Evolutionary conservation across 768 basidiomycete species (phyloP).

Genomic region (Suillus variegatus): DNA sequence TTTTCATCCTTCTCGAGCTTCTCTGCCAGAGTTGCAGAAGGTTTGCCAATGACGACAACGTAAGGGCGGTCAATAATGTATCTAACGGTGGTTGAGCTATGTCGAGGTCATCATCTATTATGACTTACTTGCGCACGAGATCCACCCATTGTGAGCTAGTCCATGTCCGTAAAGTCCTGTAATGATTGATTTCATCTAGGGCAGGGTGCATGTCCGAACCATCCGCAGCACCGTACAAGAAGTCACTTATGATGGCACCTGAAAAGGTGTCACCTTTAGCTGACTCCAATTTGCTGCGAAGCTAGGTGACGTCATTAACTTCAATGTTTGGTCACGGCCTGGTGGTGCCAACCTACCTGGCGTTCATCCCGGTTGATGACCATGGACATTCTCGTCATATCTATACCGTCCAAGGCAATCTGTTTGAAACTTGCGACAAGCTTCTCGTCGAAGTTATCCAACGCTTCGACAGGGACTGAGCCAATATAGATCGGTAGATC

Average conservation of each 20-base stretch:
- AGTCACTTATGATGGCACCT: conserved; percentile 74
- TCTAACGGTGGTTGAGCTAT: conserved; percentile 41
- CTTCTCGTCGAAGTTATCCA: conserved; percentile 70
- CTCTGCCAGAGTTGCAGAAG: conserved; percentile 81
- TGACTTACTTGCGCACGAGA: conserved; percentile 68
- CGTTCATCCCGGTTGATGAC: conserved; percentile 86
- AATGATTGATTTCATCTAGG: conserved; percentile 80
- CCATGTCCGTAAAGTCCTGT: conserved; percentile 69
- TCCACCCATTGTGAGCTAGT: conserved; percentile 72
- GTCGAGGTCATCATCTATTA: background rate
- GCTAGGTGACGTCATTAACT: conserved; percentile 38
- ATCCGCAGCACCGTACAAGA: conserved; percentile 81
- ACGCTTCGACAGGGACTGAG: conserved; percentile 79
- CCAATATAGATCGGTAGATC: conserved; percentile 79
- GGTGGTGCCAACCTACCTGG: conserved; percentile 49
- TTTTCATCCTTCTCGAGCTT: conserved; percentile 83
- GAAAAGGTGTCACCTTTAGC: conserved; percentile 82
- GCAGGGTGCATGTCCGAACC: conserved; percentile 74
- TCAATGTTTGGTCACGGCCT: background rate
- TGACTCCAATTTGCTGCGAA: conserved; percentile 83
- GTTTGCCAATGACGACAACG: conserved; percentile 82
- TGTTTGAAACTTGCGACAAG: conserved; percentile 68
- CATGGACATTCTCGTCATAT: conserved; percentile 89
- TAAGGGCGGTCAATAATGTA: conserved; percentile 76
- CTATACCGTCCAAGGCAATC: conserved; percentile 74